Evolutionary conservation across 352 stramenopile genomes (phyloP).

Genomic region (Thraustotheca clavata): DNA sequence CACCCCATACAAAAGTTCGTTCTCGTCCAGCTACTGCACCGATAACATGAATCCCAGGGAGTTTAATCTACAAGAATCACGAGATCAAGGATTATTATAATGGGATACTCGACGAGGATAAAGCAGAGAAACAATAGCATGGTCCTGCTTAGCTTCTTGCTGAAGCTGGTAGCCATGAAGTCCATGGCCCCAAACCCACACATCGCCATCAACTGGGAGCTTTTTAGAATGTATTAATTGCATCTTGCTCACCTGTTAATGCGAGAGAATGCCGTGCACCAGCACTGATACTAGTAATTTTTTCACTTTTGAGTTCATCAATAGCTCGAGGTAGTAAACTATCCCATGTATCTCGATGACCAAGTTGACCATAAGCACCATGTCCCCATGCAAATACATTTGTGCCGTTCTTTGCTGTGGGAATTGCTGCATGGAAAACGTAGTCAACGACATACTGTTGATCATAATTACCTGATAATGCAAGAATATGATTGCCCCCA

Average conservation of each 20-base stretch:
- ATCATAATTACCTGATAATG: slow-evolving; percentile 38
- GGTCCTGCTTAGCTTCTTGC: slow-evolving; percentile 26
- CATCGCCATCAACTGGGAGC: slow-evolving; percentile 25
- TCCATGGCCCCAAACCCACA: slow-evolving; percentile 74
- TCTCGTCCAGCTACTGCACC: slow-evolving; percentile 45
- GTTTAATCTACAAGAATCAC: slow-evolving; percentile 30
- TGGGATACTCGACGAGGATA: slow-evolving; percentile 37
- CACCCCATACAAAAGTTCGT: slow-evolving; percentile 69
- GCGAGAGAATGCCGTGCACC: slow-evolving; percentile 61
- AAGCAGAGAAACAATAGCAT: slow-evolving; percentile 41
- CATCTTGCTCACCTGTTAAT: slow-evolving; percentile 31
- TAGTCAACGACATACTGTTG: not conserved
- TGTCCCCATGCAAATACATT: slow-evolving; percentile 64
- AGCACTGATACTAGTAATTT: slow-evolving; percentile 49
- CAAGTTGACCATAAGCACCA: slow-evolving; percentile 55
- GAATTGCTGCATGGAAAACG: not conserved
- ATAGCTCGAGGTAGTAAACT: slow-evolving; percentile 43
- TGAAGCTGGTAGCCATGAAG: slow-evolving; percentile 47
- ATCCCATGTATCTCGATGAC: slow-evolving; percentile 69
- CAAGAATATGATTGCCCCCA: slow-evolving; percentile 58
- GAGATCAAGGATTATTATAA: slow-evolving; percentile 8
- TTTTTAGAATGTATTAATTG: not conserved
- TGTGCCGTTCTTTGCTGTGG: not conserved
- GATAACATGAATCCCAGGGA: slow-evolving; percentile 43
- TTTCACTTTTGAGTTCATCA: slow-evolving; percentile 52